phyloP scores from a whole-genome alignment of 1,139 yeast species.

The Eremothecium coryli region DNA sequence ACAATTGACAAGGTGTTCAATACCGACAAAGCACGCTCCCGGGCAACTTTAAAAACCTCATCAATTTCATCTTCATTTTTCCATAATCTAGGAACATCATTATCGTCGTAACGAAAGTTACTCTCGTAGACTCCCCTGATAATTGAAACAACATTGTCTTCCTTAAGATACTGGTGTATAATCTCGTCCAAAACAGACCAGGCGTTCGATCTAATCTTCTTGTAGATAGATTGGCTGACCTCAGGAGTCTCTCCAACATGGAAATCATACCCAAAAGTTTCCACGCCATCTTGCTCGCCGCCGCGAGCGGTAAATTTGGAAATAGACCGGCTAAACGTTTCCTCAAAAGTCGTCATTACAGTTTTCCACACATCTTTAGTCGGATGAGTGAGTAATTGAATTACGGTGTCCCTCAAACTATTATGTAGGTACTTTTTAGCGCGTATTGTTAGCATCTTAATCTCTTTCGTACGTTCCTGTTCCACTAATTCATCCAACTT shows the following conservation, averaged over 20 bases:
- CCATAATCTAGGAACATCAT: slow-evolving; percentile 79
- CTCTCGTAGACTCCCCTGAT: slow-evolving; percentile 72
- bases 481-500: slow-evolving; percentile 12
- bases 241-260: slow-evolving; percentile 47
- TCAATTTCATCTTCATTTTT: slow-evolving; percentile 68
- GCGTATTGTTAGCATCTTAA: slow-evolving; percentile 16
- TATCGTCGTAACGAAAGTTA: slow-evolving; percentile 68
- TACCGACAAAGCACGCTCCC: slow-evolving; percentile 44
- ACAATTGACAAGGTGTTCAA: slow-evolving; percentile 58
- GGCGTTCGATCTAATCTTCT: slow-evolving; percentile 42
- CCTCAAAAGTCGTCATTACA: slow-evolving; percentile 37
- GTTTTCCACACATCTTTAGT: slow-evolving; percentile 25
- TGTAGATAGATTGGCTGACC: slow-evolving; percentile 36
- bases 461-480: slow-evolving; percentile 19
- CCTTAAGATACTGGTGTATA: slow-evolving; percentile 51
- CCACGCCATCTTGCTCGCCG: slow-evolving; percentile 15
- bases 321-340: slow-evolving; percentile 32
- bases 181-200: slow-evolving; percentile 59
- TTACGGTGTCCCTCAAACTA: slow-evolving; percentile 24
- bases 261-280: slow-evolving; percentile 43
- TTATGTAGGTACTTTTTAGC: slow-evolving; percentile 18
- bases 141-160: slow-evolving; percentile 47
- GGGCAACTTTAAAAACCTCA: slow-evolving; percentile 49
- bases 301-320: slow-evolving; percentile 19
- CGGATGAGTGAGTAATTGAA: slow-evolving; percentile 24